phyloP scores from a whole-genome alignment of 2,329 filamentous ascomycete species.

The Fusarium incarnatum region DNA sequence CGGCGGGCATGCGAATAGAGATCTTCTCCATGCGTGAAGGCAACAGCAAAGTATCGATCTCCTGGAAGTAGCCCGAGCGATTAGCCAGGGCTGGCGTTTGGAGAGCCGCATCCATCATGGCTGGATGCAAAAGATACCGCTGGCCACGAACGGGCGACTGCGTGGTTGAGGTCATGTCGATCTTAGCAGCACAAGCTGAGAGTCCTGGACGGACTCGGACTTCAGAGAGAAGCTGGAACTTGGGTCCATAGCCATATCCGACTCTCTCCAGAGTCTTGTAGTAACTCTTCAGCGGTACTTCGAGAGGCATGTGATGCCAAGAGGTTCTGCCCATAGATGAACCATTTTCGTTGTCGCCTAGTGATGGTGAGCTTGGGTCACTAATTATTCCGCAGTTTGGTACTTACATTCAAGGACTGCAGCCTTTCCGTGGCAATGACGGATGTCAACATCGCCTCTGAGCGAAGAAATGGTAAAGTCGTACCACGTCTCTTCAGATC shows the following conservation, averaged over 20 bases:
- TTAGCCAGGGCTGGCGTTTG: constrained; percentile 41
- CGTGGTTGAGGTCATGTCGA: constrained; percentile 32
- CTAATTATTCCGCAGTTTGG: not conserved
- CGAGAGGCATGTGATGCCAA: constrained; percentile 41
- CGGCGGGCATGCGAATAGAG: constrained; percentile 39
- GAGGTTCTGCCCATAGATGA: constrained; percentile 27
- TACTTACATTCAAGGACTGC: constrained; percentile 35
- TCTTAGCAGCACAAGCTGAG: constrained; percentile 40
- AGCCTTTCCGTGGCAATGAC: constrained; percentile 37
- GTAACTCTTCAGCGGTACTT: constrained; percentile 41
- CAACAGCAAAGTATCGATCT: constrained; percentile 39
- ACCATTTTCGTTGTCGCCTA: not conserved
- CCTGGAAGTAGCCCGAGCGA: constrained; percentile 40
- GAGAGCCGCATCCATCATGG: constrained; percentile 43
- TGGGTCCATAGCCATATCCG: constrained; percentile 42
- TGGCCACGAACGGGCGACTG: constrained; percentile 38
- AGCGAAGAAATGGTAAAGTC: constrained; percentile 43
- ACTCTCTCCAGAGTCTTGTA: constrained; percentile 41
- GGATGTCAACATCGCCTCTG: constrained; percentile 42
- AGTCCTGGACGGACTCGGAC: constrained; percentile 38
- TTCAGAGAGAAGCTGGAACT: constrained; percentile 41
- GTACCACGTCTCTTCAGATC: constrained; percentile 38
- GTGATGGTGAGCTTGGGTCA: constrained; percentile 6
- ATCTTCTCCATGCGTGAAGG: constrained; percentile 41
- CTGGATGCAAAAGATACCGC: constrained; percentile 40